phyloP scores from a whole-genome alignment of 1,139 yeast genomes.

The Kodamaea fungicola region DNA sequence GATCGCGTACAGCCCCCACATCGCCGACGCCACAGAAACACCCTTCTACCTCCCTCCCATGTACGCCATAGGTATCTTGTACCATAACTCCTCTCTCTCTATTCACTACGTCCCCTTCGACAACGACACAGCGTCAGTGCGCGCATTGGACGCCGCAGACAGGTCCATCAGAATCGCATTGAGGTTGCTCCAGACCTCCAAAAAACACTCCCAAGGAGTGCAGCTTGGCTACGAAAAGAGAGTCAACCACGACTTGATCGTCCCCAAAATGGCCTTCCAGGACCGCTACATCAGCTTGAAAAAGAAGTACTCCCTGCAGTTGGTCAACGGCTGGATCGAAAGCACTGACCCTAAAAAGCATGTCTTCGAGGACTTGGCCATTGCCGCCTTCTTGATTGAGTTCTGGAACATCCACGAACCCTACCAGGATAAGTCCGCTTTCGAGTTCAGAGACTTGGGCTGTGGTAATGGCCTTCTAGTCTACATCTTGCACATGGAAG shows the following conservation, averaged over 20 bases:
- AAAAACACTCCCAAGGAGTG: conserved; percentile 80
- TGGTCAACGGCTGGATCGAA: conserved; percentile 88
- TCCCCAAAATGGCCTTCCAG: conserved; percentile 79
- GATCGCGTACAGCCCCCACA: conserved; percentile 76
- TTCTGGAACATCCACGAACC: conserved; percentile 67
- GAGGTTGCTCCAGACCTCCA: conserved; percentile 72
- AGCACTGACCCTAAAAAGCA: conserved; percentile 93
- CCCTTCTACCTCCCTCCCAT: conserved; percentile 91
- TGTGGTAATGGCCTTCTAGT: conserved; percentile 94
- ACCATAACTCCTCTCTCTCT: conserved; percentile 51
- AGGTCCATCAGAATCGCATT: conserved; percentile 79
- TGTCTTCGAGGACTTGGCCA: conserved; percentile 93
- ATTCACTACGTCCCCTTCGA: conserved; percentile 76
- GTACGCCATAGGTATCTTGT: conserved; percentile 72
- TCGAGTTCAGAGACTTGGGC: conserved; percentile 85
- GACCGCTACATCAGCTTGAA: conserved; percentile 77
- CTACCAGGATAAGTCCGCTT: conserved; percentile 33
- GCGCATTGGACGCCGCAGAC: conserved; percentile 42
- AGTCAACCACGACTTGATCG: conserved; percentile 84
- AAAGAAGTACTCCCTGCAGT: conserved; percentile 69
- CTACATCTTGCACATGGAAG: conserved; percentile 71
- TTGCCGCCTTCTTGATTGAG: conserved; percentile 92
- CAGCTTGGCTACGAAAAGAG: conserved; percentile 83
- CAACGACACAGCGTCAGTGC: conserved; percentile 24
- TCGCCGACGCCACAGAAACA: conserved; percentile 52